Evolutionary conservation across 495 filamentous ascomycete genomes (phyloP).

Genomic region (Podospora comata): DNA sequence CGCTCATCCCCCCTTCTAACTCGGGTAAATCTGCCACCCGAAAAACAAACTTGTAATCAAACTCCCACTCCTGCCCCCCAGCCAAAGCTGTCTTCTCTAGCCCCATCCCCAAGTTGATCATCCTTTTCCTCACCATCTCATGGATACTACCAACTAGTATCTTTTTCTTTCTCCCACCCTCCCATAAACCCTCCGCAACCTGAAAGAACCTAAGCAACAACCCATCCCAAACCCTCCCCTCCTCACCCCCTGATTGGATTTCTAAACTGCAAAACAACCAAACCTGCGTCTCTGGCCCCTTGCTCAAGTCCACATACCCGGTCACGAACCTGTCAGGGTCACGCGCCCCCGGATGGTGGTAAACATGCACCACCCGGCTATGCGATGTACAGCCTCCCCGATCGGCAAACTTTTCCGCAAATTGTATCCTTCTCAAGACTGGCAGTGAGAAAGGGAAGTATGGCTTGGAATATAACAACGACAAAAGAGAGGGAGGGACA

Average conservation of each 20-base stretch:
- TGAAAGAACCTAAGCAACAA: neutral
- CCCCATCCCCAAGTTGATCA: conserved; percentile 24
- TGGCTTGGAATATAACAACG: neutral
- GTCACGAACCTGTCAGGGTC: conserved; percentile 39
- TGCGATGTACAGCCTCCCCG: conserved; percentile 32
- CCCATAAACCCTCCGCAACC: neutral
- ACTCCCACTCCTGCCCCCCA: conserved; percentile 24
- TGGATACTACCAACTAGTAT: conserved; percentile 37
- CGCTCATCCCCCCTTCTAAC: conserved; percentile 12
- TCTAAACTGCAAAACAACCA: conserved; percentile 60
- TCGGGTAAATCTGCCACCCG: conserved; percentile 29
- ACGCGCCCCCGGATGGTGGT: conserved; percentile 17
- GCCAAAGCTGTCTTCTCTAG: conserved; percentile 22
- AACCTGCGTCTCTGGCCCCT: conserved; percentile 57
- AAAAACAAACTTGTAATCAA: conserved; percentile 47
- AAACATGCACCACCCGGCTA: conserved; percentile 43
- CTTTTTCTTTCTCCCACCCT: neutral
- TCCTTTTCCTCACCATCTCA: conserved; percentile 29
- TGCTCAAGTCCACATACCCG: conserved; percentile 55
- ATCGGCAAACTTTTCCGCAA: conserved; percentile 37
- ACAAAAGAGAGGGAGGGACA: conserved; percentile 23
- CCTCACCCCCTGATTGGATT: conserved; percentile 13
- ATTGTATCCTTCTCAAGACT: conserved; percentile 57
- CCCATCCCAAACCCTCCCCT: neutral
- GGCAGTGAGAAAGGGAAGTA: conserved; percentile 57